Percentiles rank a stretch among this genome's conserved stretches.
Conservation (phyloP, 768 basidiomycete species). For the Mycena galopus region DNA sequence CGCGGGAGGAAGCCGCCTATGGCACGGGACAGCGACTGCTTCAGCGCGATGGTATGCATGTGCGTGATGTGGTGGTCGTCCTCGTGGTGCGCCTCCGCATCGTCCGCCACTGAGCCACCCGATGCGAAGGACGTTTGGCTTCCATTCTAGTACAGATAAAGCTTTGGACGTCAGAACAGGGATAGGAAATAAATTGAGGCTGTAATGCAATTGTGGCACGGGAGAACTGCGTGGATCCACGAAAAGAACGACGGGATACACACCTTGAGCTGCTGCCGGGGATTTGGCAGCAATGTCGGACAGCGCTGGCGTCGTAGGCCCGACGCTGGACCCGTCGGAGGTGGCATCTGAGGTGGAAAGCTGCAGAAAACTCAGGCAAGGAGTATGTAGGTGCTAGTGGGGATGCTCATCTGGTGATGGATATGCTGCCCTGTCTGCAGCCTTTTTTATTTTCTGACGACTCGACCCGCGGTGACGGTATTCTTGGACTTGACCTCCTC, state of each 20-base stretch:
- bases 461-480: conserved; percentile 38
- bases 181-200: background rate
- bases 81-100: conserved; percentile 44
- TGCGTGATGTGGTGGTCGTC: conserved; percentile 62
- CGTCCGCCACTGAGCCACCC: conserved; percentile 49
- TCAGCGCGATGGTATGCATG: conserved; percentile 61
- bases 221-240: background rate
- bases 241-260: conserved; percentile 32
- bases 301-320: conserved; percentile 51
- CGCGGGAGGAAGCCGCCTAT: conserved; percentile 58
- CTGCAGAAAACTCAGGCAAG: conserved; percentile 14
- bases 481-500: conserved; percentile 38
- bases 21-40: conserved; percentile 57
- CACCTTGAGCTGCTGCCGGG: conserved; percentile 58
- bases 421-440: conserved; percentile 64
- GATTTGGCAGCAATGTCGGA: conserved; percentile 59
- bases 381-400: no score
- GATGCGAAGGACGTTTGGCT: conserved; percentile 61
- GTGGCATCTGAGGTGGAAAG: conserved; percentile 41
- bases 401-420: conserved; percentile 71
- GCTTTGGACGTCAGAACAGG: no score
- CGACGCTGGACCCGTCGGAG: conserved; percentile 37
- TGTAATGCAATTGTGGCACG: conserved; percentile 6
- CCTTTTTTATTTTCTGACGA: conserved; percentile 46
- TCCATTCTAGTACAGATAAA: conserved; percentile 49